Conservation (phyloP, 2,329 filamentous ascomycete species). For the Cytospora piceicola region DNA sequence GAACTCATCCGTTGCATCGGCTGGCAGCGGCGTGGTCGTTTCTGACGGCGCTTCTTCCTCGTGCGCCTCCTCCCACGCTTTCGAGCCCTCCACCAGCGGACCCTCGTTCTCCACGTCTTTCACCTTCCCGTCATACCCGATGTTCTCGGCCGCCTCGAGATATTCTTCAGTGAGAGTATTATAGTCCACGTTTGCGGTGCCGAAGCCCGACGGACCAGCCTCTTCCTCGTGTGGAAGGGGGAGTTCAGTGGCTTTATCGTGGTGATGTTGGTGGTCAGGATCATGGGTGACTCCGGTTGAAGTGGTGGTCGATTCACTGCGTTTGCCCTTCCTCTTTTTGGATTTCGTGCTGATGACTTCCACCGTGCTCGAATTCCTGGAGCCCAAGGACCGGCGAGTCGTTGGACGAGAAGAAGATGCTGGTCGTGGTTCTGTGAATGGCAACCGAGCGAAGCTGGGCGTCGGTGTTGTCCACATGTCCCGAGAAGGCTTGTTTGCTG, state of each 20-base stretch:
- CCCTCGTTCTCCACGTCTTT: conserved; percentile 30
- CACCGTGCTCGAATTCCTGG: conserved; percentile 32
- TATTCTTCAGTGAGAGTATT: conserved; percentile 30
- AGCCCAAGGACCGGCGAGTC: conserved; percentile 1
- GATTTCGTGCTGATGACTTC: conserved; percentile 38
- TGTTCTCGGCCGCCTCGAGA: conserved; percentile 34
- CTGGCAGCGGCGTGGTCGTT: conserved; percentile 28
- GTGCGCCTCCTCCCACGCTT: conserved; percentile 26
- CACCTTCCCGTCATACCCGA: conserved; percentile 29
- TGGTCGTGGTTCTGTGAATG: conserved; percentile 44
- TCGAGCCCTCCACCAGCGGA: conserved; percentile 28
- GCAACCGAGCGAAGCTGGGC: conserved; percentile 43
- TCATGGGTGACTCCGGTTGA: conserved; percentile 21
- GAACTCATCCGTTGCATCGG: conserved; percentile 49
- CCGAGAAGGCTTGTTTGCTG: conserved; percentile 71
- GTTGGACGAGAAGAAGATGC: conserved; percentile 26
- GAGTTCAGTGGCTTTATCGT: conserved; percentile 18
- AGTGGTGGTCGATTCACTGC: conserved; percentile 34
- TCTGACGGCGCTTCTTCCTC: conserved; percentile 20
- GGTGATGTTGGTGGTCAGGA: conserved; percentile 25
- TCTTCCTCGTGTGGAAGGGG: conserved; percentile 36
- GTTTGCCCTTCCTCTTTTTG: conserved; percentile 40
- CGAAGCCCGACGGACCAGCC: conserved; percentile 36
- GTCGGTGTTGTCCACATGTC: conserved; percentile 58
- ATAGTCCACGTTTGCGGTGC: conserved; percentile 31